phyloP scores from a whole-genome alignment of 1,284 basidiomycete genomes.

The Cryptococcus hybrid region DNA sequence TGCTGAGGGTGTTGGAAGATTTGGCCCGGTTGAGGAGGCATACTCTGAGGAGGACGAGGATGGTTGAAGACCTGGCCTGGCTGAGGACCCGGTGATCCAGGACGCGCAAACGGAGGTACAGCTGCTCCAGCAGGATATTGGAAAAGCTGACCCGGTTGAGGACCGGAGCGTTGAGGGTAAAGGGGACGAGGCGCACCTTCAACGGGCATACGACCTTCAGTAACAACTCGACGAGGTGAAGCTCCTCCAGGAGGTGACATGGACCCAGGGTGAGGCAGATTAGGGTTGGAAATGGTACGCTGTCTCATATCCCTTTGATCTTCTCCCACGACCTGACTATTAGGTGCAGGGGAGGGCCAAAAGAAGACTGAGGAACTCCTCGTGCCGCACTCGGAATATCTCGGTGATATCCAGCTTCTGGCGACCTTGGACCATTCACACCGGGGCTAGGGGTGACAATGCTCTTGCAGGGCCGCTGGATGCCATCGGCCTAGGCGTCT shows the following conservation, averaged over 20 bases:
- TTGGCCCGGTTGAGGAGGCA: conserved; percentile 46
- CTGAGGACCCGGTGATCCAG: conserved; percentile 19
- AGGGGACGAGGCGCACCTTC: conserved; percentile 6
- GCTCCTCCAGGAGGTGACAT: conserved; percentile 3
- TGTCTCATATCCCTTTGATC: conserved; percentile 10
- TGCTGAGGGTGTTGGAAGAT: conserved; percentile 28
- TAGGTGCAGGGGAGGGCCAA: conserved; percentile 29
- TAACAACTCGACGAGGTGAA: conserved; percentile 26
- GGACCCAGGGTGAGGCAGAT: neutral
- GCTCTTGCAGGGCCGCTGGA: conserved; percentile 11
- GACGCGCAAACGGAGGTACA: conserved; percentile 12
- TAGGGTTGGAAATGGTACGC: conserved; percentile 24
- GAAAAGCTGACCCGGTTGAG: conserved; percentile 45
- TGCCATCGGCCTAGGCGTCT: conserved; percentile 3
- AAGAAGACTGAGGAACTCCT: conserved; percentile 32
- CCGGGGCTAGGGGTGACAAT: conserved; percentile 16
- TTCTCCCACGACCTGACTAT: conserved; percentile 1
- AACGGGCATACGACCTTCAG: conserved; percentile 25
- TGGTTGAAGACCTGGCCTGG: conserved; percentile 16
- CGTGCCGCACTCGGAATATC: conserved; percentile 3
- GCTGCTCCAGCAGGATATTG: conserved; percentile 32
- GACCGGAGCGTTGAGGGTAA: conserved; percentile 23
- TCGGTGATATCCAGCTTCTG: neutral
- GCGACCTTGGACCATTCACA: conserved; percentile 1
- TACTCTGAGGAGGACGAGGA: neutral